These are phyloP conservation scores for Solanum pimpinellifolium DNA, from an alignment of 257 asterid genomes.

Conservation along the genomic window DNA sequence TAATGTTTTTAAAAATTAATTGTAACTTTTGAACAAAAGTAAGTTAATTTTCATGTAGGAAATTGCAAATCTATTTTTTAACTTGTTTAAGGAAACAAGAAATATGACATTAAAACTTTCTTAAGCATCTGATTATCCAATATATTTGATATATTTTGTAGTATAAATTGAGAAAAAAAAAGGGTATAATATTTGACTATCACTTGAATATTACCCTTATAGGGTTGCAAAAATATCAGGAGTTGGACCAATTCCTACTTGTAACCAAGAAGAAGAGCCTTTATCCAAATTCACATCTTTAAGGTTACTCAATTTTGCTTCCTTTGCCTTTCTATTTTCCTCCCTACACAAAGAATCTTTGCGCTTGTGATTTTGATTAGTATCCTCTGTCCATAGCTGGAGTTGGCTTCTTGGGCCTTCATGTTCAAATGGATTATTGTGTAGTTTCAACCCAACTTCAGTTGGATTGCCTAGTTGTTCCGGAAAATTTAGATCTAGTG, in stretches of 20 bases:
- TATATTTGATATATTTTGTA: neutral
- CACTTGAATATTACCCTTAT: neutral
- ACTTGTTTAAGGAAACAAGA: neutral
- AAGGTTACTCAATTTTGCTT: constrained; percentile 42
- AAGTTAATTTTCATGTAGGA: neutral
- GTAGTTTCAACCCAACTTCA: neutral
- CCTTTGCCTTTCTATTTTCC: constrained; percentile 29
- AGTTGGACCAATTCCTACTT: constrained; percentile 64
- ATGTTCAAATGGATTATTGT: neutral
- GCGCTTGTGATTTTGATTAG: constrained; percentile 1
- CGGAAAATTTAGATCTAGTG: constrained; percentile 44
- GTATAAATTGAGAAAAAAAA: neutral
- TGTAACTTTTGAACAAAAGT: neutral
- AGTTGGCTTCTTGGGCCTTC: constrained; percentile 21
- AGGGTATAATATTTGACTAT: neutral
- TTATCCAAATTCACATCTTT: constrained; percentile 48
- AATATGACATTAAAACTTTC: neutral
- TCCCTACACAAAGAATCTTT: constrained; percentile 1
- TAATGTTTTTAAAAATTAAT: too few relatives aligned
- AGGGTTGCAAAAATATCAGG: neutral
- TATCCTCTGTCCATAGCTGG: constrained; percentile 14
- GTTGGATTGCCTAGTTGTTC: neutral
- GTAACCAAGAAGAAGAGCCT: constrained; percentile 54
- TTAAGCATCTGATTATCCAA: neutral
- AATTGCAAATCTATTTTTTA: neutral